Percentiles rank a stretch among this genome's conserved stretches.
Conservation (phyloP, 768 basidiomycete species). For the Naganishia randhawae region DNA sequence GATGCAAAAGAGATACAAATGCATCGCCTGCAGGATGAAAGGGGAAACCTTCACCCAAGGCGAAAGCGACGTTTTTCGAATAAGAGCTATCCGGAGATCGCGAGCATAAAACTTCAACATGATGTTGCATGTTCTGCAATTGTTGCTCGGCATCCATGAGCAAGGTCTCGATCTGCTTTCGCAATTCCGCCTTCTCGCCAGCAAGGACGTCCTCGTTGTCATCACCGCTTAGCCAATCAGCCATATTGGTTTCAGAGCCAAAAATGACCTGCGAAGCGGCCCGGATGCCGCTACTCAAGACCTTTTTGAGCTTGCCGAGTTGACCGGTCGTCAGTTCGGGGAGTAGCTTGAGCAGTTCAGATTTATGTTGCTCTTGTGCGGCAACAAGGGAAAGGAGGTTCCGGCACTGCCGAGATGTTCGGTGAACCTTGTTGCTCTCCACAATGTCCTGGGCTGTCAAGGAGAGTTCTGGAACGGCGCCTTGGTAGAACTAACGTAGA, state of each 20-base stretch:
- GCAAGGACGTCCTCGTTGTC: background rate
- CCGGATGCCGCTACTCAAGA: slow-evolving; percentile 11
- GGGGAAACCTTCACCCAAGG: slow-evolving; percentile 17
- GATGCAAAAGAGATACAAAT: slow-evolving; percentile 40
- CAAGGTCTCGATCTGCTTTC: slow-evolving; percentile 9
- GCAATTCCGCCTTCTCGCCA: slow-evolving; percentile 2
- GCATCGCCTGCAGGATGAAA: slow-evolving; percentile 37
- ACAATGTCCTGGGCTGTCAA: background rate
- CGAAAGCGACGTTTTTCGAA: slow-evolving; percentile 30
- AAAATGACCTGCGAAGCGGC: slow-evolving; percentile 20
- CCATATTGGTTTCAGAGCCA: slow-evolving; percentile 1
- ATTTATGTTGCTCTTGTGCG: slow-evolving; percentile 8
- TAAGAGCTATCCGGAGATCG: slow-evolving; percentile 36
- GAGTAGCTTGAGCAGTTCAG: background rate
- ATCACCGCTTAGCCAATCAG: background rate
- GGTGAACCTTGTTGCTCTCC: background rate
- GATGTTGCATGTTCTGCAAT: slow-evolving; percentile 53
- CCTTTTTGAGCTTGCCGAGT: slow-evolving; percentile 19
- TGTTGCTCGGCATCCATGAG: slow-evolving; percentile 5
- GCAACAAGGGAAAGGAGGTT: background rate
- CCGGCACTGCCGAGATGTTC: slow-evolving; percentile 11
- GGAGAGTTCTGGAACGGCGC: slow-evolving; percentile 53
- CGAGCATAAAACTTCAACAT: slow-evolving; percentile 40
- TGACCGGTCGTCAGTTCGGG: slow-evolving; percentile 13
- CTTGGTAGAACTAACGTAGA: slow-evolving; percentile 69